Base-by-base conservation (phyloP, 148 eudicot genomes). In the Bassia scoparia region DNA sequence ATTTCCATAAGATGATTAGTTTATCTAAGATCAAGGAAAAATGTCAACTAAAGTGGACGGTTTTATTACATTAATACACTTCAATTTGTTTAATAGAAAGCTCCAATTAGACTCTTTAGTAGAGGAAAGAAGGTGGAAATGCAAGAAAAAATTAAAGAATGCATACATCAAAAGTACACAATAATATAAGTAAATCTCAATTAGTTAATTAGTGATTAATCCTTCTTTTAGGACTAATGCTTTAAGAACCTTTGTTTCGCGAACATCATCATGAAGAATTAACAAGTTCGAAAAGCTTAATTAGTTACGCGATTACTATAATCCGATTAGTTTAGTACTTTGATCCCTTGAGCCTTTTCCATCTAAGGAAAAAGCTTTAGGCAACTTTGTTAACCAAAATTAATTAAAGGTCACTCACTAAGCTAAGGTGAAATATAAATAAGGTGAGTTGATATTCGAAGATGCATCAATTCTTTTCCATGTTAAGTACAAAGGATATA, bases 401-500 rank as follows among this genome's bases (percentile, higher is more conserved):
- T 41, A 8, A 8, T 0, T 6, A 48, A 65, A 49, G 26, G 35
- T 33, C 66, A 71, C 29, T 33, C 66, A 71, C 29, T 77, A 54
- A 23, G 43, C 33, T 15, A 50, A 50, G 61, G 3, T 27, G 17
- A 55, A 35, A 53, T 59, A 63, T 41, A 20, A 63, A 38, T 53
- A 70, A 78, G 62, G 68, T 46, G 29, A 78, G 72, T 66, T 60
- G 69, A 78, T 59, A 78, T 74, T 74, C 52, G 74, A 69, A 79
- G 74, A 53, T 74, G 70, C 53, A 18, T 5, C 55, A 62, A 71
- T 54, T 70, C 58, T 69, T 74, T 74, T 61, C 74, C 70, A 74
- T 79, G 71, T 74, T 74, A 41, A 69, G 78, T 79, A 79, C 67
- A 63, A 54, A 69, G 70, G 71, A 79, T 74, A 79, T 74, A 62